These are phyloP conservation scores for Fusarium cyanostomum DNA, from an alignment of 2,329 filamentous ascomycete species.

Conservation along the genomic window DNA sequence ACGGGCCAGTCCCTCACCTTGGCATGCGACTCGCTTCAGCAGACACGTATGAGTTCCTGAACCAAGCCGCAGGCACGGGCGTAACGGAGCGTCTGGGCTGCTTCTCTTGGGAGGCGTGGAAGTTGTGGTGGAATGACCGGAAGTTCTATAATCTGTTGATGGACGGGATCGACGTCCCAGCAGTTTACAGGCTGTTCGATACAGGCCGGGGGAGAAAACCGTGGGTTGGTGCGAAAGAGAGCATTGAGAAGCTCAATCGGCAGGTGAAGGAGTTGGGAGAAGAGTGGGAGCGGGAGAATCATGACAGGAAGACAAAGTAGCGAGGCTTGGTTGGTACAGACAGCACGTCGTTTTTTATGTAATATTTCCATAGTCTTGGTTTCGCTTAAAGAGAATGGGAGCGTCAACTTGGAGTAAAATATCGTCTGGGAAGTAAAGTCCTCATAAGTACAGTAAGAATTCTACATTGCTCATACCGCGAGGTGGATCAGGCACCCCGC, in stretches of 20 bases:
- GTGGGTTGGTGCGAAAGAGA: slow-evolving; percentile 52
- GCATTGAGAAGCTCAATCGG: slow-evolving; percentile 44
- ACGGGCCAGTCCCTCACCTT: slow-evolving; percentile 39
- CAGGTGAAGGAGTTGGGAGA: slow-evolving; percentile 32
- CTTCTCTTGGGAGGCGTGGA: slow-evolving; percentile 53
- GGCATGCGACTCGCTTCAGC: slow-evolving; percentile 37
- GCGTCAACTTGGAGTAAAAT: neutral
- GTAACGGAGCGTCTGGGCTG: slow-evolving; percentile 51
- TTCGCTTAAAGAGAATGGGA: neutral
- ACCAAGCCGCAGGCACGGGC: slow-evolving; percentile 55
- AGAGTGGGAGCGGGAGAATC: slow-evolving; percentile 35
- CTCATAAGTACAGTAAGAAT: neutral
- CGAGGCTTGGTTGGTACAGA: neutral
- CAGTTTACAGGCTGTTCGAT: slow-evolving; percentile 54
- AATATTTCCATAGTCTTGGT: neutral
- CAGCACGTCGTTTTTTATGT: too few relatives aligned
- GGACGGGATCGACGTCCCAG: slow-evolving; percentile 51
- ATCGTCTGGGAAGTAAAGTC: neutral
- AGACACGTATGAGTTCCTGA: slow-evolving; percentile 49
- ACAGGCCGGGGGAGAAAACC: slow-evolving; percentile 49
- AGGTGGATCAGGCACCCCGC: slow-evolving; percentile 4
- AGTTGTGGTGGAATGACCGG: slow-evolving; percentile 54
- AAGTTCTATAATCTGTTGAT: slow-evolving; percentile 53
- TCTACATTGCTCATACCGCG: too few relatives aligned
- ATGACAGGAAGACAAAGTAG: slow-evolving; percentile 34